Evolutionary conservation across 805 yeast genomes (phyloP).

Genomic region (Debaryomyces maramus): DNA sequence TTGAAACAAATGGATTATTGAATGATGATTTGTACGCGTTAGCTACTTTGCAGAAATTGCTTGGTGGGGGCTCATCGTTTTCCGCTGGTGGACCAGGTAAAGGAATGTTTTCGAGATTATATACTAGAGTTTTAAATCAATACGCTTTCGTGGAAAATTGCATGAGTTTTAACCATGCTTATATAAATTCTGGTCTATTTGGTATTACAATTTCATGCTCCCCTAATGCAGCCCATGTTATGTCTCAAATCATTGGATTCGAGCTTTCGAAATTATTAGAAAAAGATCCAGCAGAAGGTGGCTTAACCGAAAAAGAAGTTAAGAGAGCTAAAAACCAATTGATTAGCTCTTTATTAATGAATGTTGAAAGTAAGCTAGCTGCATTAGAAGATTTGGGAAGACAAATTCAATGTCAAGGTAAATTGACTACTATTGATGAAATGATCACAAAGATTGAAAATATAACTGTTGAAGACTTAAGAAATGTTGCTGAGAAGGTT

Average conservation of each 20-base stretch:
- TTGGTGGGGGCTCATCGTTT: slow-evolving; percentile 97
- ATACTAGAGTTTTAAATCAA: slow-evolving; percentile 87
- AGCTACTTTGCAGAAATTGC: slow-evolving; percentile 82
- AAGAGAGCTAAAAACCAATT: slow-evolving; percentile 90
- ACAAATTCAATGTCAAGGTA: slow-evolving; percentile 84
- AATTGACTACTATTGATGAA: slow-evolving; percentile 70
- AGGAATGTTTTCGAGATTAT: slow-evolving; percentile 95
- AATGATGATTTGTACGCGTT: slow-evolving; percentile 87
- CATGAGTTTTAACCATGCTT: slow-evolving; percentile 83
- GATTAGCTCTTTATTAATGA: slow-evolving; percentile 84
- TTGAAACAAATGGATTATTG: slow-evolving; percentile 80
- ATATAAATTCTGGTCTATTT: slow-evolving; percentile 86
- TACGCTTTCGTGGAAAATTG: slow-evolving; percentile 90
- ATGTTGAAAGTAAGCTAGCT: slow-evolving; percentile 89
- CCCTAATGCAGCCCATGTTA: slow-evolving; percentile 81
- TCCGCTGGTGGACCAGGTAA: slow-evolving; percentile 99
- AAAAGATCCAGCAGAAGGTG: slow-evolving; percentile 44
- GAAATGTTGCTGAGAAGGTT: slow-evolving; percentile 70
- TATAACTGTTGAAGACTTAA: slow-evolving; percentile 67
- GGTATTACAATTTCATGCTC: slow-evolving; percentile 84
- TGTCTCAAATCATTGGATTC: slow-evolving; percentile 71
- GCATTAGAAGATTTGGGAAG: slow-evolving; percentile 94
- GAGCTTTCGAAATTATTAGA: slow-evolving; percentile 40
- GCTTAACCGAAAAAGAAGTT: slow-evolving; percentile 70
- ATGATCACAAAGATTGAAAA: slow-evolving; percentile 77